Base-by-base conservation (phyloP, 352 stramenopile species). In the Saprolegnia parasitica region DNA sequence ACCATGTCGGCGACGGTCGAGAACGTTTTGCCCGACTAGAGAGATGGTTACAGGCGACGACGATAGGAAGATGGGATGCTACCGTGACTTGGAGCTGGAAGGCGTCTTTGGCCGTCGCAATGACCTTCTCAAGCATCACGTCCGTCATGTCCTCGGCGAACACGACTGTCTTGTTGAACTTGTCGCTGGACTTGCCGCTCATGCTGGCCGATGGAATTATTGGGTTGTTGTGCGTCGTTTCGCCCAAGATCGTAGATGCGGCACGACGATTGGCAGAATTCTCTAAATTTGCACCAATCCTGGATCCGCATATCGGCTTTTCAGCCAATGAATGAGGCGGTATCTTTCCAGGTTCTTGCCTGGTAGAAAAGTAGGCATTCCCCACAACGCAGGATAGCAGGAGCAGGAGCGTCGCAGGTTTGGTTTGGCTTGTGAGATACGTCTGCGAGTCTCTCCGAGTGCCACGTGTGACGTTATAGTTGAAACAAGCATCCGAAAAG, bases 131-230 rank as follows among this genome's bases (percentile, higher is more conserved):
- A 37, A 95, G 81, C 91, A 97, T 97, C 71, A 91, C 89, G 73
- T 98, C 91, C 23, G 88, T 96, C 92, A 98, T 98, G 74, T 98
- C 91, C 74, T 98, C 92, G 4, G 92, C 92, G 67, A 96, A 98
- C 35, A 98, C 91, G 68, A 96, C 89, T 24, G 83, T 95, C 83
- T 96, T 93, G 78, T 92, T 85, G 77, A 93, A 93, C 75, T 89
- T 93, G 74, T 93, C 84, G 66, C 75, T 86, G 77, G 74, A 87
- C 72, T 92, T 92, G 65, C 81, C 37, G 26, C n/a, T 57, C 65
- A 72, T 72, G 35, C 21, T 39, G 18, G 11, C 8, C 35, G 40
- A 47, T n/a, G n/a, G n/a, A n/a, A n/a, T n/a, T n/a, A 35, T 35
- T 5, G 29, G 5, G 29, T 35, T 50, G 26, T 62, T 50, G 26